phyloP scores from a whole-genome alignment of 805 yeast species.

The Tetrapisispora phaffii region DNA sequence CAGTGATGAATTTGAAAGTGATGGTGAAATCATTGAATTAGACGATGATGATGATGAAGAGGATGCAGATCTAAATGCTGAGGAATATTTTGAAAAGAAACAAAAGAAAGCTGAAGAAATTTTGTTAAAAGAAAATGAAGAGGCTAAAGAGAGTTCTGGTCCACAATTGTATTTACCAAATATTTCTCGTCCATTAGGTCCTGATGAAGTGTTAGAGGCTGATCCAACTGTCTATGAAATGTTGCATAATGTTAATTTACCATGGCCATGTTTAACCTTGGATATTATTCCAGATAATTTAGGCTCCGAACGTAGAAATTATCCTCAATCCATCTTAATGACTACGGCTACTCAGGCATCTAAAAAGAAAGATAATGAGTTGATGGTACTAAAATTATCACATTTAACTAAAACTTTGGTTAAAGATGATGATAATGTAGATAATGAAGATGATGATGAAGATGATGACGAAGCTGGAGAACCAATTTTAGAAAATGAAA shows the following conservation, averaged over 20 bases:
- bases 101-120: conserved; percentile 30
- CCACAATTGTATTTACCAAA: conserved; percentile 72
- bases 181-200: conserved; percentile 79
- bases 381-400: conserved; percentile 73
- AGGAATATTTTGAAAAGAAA: conserved; percentile 30
- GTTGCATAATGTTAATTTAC: conserved; percentile 86
- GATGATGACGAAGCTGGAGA: conserved; percentile 65
- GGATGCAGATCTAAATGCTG: conserved; percentile 29
- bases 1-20: conserved; percentile 89
- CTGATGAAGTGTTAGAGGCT: conserved; percentile 92
- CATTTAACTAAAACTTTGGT: conserved; percentile 77
- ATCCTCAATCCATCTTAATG: conserved; percentile 77
- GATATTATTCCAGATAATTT: conserved; percentile 79
- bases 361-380: conserved; percentile 76
- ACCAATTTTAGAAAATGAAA: conserved; percentile 80
- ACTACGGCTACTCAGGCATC: conserved; percentile 93
- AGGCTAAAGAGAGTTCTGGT: conserved; percentile 16
- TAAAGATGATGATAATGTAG: conserved; percentile 71
- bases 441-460: conserved; percentile 62
- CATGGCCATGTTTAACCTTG: conserved; percentile 94
- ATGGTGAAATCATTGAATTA: conserved; percentile 76
- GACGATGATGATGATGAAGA: conserved; percentile 50
- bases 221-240: conserved; percentile 94
- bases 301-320: conserved; percentile 81
- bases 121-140: conserved; percentile 32